Percentiles rank a stretch among this genome's conserved stretches.
These are phyloP conservation scores for Arctostaphylos glauca DNA, from an alignment of 148 eudicot genomes.

Conservation along the genomic window DNA sequence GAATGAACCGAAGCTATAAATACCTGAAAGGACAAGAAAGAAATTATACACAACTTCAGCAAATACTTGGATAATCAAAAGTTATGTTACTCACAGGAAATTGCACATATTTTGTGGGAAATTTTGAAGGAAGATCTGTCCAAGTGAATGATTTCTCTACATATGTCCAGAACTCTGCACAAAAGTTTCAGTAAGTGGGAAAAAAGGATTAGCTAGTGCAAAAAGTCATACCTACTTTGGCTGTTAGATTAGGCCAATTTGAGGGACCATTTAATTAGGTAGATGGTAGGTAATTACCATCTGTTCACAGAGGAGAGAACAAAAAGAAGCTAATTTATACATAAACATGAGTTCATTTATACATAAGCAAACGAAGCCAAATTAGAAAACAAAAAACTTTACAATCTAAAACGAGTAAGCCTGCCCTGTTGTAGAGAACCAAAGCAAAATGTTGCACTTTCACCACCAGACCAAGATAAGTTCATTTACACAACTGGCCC, in stretches of 20 bases:
- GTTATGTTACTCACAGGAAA: slow-evolving; percentile 67
- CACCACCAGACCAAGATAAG: background rate
- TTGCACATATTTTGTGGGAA: slow-evolving; percentile 97
- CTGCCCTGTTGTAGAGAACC: background rate
- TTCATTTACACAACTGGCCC: background rate
- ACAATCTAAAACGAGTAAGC: background rate
- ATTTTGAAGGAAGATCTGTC: slow-evolving; percentile 95
- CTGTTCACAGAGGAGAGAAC: background rate
- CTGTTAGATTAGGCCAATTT: background rate
- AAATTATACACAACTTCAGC: background rate
- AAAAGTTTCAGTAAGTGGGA: slow-evolving; percentile 6
- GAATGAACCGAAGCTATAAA: slow-evolving; percentile 88
- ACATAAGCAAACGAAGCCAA: background rate
- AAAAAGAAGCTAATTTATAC: background rate
- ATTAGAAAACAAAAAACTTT: background rate
- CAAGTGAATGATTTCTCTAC: slow-evolving; percentile 95
- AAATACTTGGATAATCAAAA: background rate
- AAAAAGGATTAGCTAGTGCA: background rate
- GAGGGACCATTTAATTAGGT: background rate
- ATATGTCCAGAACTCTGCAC: slow-evolving; percentile 93
- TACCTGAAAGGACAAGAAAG: slow-evolving; percentile 39
- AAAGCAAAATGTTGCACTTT: background rate
- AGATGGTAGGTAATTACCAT: background rate
- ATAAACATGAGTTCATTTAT: background rate
- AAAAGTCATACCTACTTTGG: background rate